Conservation (phyloP, 1,139 yeast genomes). For the Geotrichum candidum region DNA sequence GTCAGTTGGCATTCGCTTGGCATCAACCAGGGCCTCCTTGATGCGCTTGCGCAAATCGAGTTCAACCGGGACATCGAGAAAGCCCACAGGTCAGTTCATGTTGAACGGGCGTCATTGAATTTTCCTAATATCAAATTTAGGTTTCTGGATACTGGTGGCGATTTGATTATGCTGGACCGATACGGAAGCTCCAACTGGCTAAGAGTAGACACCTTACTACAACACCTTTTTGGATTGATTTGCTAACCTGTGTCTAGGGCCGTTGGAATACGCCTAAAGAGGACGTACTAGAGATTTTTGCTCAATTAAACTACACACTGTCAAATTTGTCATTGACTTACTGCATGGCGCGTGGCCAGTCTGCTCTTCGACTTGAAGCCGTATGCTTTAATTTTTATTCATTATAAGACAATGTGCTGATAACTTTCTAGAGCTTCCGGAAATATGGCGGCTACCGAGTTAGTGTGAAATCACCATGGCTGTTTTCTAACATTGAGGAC, state of each 20-base stretch:
- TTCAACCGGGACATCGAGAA: slow-evolving; percentile 42
- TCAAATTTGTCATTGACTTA: slow-evolving; percentile 32
- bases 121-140: slow-evolving; percentile 7
- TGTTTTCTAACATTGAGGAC: slow-evolving; percentile 40
- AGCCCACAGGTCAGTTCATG: slow-evolving; percentile 41
- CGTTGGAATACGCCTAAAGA: slow-evolving; percentile 44
- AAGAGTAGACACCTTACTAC: not conserved
- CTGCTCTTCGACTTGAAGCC: slow-evolving; percentile 36
- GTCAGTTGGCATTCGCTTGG: slow-evolving; percentile 59
- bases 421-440: not conserved
- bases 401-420: not conserved
- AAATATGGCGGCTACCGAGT: not conserved
- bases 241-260: slow-evolving; percentile 17
- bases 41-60: slow-evolving; percentile 44
- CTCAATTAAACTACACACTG: slow-evolving; percentile 33
- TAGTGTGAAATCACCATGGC: slow-evolving; percentile 38
- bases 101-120: not conserved
- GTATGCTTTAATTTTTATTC: not conserved
- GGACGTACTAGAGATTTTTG: slow-evolving; percentile 38
- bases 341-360: slow-evolving; percentile 49
- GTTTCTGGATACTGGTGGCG: slow-evolving; percentile 54
- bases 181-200: slow-evolving; percentile 27
- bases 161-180: slow-evolving; percentile 42
- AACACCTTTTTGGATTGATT: not conserved
- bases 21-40: slow-evolving; percentile 46